Base-by-base conservation (phyloP, 2,329 filamentous ascomycete genomes). In the Fusarium austroafricanum region DNA sequence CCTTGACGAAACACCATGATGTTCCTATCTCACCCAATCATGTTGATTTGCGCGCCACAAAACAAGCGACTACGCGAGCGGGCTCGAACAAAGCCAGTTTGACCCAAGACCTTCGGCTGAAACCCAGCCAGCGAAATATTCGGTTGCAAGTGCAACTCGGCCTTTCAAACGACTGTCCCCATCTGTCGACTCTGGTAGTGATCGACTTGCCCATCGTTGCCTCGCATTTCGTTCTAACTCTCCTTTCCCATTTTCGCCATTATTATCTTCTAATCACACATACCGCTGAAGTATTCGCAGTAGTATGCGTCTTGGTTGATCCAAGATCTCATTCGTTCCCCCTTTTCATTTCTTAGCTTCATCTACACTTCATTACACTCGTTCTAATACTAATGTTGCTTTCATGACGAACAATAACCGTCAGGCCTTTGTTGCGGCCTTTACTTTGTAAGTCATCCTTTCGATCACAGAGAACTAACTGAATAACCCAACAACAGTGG, bases 371-470 rank as follows among this genome's bases (percentile, higher is more conserved):
- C 78, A 71, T 72, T 70, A 76, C 70, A 75, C 61, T 68, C 72
- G 71, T 60, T 71, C 59, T 60, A 74, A 65, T 70, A 69, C 61
- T 54, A 61, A 70, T 55, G 61, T 67, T 50, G 64, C 68, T 63
- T 67, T 60, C 74, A 86, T 87, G 84, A 80, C 81, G 62, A 76
- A 79, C 65, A 81, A 75, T 72, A 78, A 79, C 67, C 77, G 78
- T 37, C 82, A 85, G 80, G 82, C 83, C 71, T 77, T 87, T 64
- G 76, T 84, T 75, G 83, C 84, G 65, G 83, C 84, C 66, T 87
- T 88, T 74, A 77, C 79, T 60, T 87, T 87, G 85, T 87, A 39
- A 80, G 84, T 68, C 35, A 33, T 21, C 12, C 40, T 10, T 40
- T 20, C 26, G 35, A 37, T 11, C 14, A 46, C 10, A 12, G 26